phyloP scores from a whole-genome alignment of 371 early-diverging fungal species.

The Mortierella sp. region DNA sequence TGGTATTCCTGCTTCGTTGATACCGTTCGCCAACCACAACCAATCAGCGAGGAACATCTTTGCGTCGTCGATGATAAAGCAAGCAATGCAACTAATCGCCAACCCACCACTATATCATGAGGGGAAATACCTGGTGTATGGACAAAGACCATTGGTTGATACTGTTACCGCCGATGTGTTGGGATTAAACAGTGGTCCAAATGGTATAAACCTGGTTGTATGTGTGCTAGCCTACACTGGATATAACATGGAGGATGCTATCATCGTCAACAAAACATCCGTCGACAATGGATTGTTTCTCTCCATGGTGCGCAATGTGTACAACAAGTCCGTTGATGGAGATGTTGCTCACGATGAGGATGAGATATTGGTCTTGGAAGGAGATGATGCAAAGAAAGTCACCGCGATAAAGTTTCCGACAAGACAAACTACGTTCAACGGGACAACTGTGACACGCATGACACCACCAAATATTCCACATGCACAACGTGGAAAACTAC shows the following conservation, averaged over 20 bases:
- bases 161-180: conserved; percentile 89
- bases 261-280: conserved; percentile 96
- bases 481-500: conserved; percentile 93
- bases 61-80: conserved; percentile 96
- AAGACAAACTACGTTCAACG: too few relatives aligned
- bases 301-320: conserved; percentile 90
- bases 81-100: conserved; percentile 98
- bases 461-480: too few relatives aligned
- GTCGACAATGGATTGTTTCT: conserved; percentile 99
- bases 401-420: conserved; percentile 77
- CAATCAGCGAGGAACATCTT: conserved; percentile 99
- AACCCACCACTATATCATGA: conserved; percentile 98
- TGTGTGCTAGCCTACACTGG: conserved; percentile 98
- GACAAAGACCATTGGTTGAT: conserved; percentile 97
- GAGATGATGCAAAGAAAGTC: conserved; percentile 86
- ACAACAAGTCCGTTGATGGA: conserved; percentile 71
- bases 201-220: conserved; percentile 98
- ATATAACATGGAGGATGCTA: conserved; percentile 99
- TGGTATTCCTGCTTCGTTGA: too few relatives aligned
- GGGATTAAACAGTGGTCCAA: conserved; percentile 95
- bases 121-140: conserved; percentile 93
- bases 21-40: conserved; percentile 99
- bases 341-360: conserved; percentile 86
- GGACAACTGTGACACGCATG: too few relatives aligned
- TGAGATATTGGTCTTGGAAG: conserved; percentile 84